Base-by-base conservation (phyloP, 2,329 filamentous ascomycete species). In the Malbranchea zuffiana region DNA sequence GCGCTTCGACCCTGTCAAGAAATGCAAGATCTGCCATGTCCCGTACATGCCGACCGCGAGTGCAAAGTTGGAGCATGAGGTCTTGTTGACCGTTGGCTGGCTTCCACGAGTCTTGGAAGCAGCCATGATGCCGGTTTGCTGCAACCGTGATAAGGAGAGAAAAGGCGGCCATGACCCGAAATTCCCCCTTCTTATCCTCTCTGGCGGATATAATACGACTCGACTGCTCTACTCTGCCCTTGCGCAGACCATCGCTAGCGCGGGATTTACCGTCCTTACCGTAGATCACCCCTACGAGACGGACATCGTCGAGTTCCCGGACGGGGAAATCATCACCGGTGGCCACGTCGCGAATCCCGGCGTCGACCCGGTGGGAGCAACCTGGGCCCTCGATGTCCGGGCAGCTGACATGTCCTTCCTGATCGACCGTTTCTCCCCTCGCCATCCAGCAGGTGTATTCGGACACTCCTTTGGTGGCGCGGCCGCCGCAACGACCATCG, bases 401-500 rank as follows among this genome's bases (percentile, higher is more conserved):
- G 35, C 21, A 12, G 24, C 25, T 16, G 27, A 37, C 20, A 24
- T 17, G 10, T 2, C 27, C 7, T 37, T 32, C 18, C 17, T 37
- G 4, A 18, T 37, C 3, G 15, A 17, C 27, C 17, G 19, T 15
- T 27, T 27, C 20, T 28, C 33, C 7, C 24, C 24, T 13, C 23
- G 21, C 17, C 21, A 21, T 28, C 23, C 21, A 18, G 15, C 27
- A 20, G 42, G 38, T 10, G 42, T 57, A 5, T 12, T 58, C 3
- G 59, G 59, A 3, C 58, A 62, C 30, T 61, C 57, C 2, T 36
- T 60, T 4, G 57, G 58, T 10, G 59, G 57, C 8, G 54, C 55
- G 1, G 50, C 57, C 2, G 50, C 49, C 2, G 42, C 55, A 16
- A 35, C 41, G 2, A 39, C 47, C 3, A 35, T 53, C 18, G 41